Percentiles rank a stretch among this genome's conserved stretches.
Conservation (phyloP, 768 basidiomycete species). For the Lentinula edodes region DNA sequence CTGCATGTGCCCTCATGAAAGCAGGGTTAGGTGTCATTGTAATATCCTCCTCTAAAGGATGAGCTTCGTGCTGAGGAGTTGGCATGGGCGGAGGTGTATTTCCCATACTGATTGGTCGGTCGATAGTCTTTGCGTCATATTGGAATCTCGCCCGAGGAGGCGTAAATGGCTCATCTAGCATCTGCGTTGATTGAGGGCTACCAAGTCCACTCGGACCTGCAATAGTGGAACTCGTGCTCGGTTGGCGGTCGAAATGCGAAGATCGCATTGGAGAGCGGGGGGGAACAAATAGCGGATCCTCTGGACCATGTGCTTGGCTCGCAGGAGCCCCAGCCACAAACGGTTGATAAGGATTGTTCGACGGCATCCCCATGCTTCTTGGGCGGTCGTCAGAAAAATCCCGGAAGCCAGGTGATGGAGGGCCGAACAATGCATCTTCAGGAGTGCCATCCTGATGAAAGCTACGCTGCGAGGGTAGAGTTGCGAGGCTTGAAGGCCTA, state of each 20-base stretch:
- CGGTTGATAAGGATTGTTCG: conserved; percentile 4
- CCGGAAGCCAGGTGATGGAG: conserved; percentile 6
- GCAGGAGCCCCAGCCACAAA: neutral
- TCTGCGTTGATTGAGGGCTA: neutral
- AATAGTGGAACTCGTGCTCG: neutral
- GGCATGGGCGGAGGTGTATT: conserved; percentile 1
- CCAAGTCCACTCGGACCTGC: neutral
- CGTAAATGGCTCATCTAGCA: neutral
- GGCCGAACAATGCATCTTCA: conserved; percentile 14
- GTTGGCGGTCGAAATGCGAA: neutral
- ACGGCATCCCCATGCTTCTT: conserved; percentile 14
- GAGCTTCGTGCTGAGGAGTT: neutral
- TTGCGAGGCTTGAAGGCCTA: conserved; percentile 30
- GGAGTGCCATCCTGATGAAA: conserved; percentile 18
- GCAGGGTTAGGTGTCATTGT: conserved; percentile 8
- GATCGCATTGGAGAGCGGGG: neutral
- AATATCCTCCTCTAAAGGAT: conserved; percentile 9
- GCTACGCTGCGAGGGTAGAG: conserved; percentile 10
- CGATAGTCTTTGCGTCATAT: neutral
- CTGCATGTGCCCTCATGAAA: conserved; percentile 5
- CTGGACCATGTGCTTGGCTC: neutral
- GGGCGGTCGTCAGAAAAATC: conserved; percentile 25
- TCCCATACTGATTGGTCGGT: conserved; percentile 10
- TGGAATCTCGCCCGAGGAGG: conserved; percentile 5
- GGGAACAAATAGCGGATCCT: conserved; percentile 3